These are phyloP conservation scores for Phytopythium litorale DNA, from an alignment of 352 stramenopile species.

Conservation along the genomic window DNA sequence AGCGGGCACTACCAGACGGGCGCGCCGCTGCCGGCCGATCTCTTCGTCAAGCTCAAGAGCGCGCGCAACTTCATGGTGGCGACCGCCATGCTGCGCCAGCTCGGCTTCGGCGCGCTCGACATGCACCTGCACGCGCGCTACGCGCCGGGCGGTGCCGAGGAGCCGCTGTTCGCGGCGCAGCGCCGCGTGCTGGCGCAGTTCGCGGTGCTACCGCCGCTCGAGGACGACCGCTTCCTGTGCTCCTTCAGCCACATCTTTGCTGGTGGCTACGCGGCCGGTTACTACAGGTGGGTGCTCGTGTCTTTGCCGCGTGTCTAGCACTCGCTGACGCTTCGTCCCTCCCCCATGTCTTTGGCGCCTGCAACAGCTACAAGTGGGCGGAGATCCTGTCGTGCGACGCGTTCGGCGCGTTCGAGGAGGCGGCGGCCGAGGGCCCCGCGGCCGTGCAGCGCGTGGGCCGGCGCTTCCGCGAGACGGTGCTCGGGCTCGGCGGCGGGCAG, in stretches of 20 bases:
- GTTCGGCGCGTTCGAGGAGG: conserved; percentile 97
- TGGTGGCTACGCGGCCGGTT: conserved; percentile 96
- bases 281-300: conserved; percentile 85
- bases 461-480: conserved; percentile 93
- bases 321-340: neutral
- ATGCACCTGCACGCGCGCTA: conserved; percentile 84
- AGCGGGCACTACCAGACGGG: conserved; percentile 84
- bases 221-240: conserved; percentile 97
- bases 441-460: conserved; percentile 80
- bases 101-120: conserved; percentile 92
- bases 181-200: conserved; percentile 79
- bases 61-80: conserved; percentile 96
- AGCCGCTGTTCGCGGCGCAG: conserved; percentile 94
- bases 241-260: conserved; percentile 98
- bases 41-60: conserved; percentile 96
- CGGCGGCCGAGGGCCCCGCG: conserved; percentile 42
- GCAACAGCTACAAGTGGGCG: conserved; percentile 92
- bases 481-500: conserved; percentile 82
- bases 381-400: conserved; percentile 97
- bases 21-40: conserved; percentile 89
- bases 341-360: neutral
- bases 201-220: conserved; percentile 88
- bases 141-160: conserved; percentile 54
- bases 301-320: conserved; percentile 1
- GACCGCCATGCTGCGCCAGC: conserved; percentile 93